Evolutionary conservation across 2,329 filamentous ascomycete genomes (phyloP).

Genomic region (Geosmithia flava): DNA sequence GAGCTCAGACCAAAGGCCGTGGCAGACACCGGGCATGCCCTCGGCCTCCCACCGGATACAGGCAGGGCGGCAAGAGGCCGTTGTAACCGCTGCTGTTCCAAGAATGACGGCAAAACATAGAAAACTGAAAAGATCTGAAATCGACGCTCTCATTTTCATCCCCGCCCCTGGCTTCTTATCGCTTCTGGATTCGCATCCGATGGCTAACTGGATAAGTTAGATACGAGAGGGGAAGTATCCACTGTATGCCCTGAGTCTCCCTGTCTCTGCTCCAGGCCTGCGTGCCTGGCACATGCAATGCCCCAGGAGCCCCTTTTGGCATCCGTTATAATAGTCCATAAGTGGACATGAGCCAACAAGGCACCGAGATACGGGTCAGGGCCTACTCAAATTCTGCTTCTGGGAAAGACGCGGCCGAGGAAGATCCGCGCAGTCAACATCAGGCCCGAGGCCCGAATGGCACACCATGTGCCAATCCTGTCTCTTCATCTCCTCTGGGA

Average conservation of each 20-base stretch:
- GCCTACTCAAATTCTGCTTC: neutral
- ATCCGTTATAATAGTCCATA: neutral
- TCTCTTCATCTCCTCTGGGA: neutral
- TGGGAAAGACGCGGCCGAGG: neutral
- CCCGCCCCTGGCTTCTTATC: neutral
- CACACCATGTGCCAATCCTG: neutral
- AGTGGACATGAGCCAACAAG: neutral
- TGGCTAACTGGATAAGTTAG: neutral
- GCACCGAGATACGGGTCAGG: neutral
- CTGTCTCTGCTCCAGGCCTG: conserved; percentile 3
- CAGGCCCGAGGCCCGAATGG: neutral
- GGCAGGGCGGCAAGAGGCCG: conserved; percentile 6
- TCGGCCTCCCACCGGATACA: neutral
- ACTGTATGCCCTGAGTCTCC: neutral
- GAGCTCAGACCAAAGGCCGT: conserved; percentile 46
- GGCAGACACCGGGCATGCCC: conserved; percentile 27
- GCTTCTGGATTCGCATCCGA: neutral
- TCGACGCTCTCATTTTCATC: conserved; percentile 2
- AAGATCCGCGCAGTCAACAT: neutral
- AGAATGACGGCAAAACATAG: conserved; percentile 32
- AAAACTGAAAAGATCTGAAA: conserved; percentile 69
- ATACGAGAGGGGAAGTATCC: neutral
- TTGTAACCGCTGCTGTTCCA: conserved; percentile 37
- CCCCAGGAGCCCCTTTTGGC: neutral
- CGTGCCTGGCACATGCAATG: neutral